Evolutionary conservation across 2,329 filamentous ascomycete species (phyloP), one percentile per base, ranked within the genome.

Genomic region (Epichloe baconii): DNA sequence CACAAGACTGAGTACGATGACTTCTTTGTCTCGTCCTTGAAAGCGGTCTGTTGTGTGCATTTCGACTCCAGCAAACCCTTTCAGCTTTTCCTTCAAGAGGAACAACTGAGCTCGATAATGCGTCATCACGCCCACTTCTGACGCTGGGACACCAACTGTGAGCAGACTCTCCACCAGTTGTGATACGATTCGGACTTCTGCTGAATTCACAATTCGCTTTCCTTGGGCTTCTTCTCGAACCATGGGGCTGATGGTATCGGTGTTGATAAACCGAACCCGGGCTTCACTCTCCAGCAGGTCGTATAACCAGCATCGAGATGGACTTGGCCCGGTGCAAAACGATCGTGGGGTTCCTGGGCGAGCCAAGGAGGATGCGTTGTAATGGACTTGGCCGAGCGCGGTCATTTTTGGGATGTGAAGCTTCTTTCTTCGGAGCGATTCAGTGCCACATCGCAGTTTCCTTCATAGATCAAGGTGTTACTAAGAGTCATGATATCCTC

Each of bases 1-100:
- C 14, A 97, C 93, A 34, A 95, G 83, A 51, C 82, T 88, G 8
- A 98, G 77, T 14, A 98, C 80, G 0, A 97, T 79, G 3, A 95
- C 83, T 62, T 95, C 89, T 64, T 98, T 98, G 68, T 98, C 93
- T 10, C 93, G 80, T 6, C 93, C 93, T 65, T 98, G 93, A 67
- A 95, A 98, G 44, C 91, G 88, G 68, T 98, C 93, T 3, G 93
- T 90, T 0, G 93, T 97, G 67, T 98, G 89, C 77, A 97, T 89
- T 68, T 98, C 93, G 1, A 98, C 82, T 2, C 79, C 78, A 0
- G 73, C 52, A 58, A 75, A 68, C 42, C 70, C 72, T 35, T 80
- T 79, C 36, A 95, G 78, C 11, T 75, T 76, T 54, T 90, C 80
- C 56, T 87, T 86, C 1, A 98, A 75, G 2, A 95, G 73, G 0